Evolutionary conservation across 177 flowering plant genomes (phyloP).

Genomic region (Vitis hybrid): DNA sequence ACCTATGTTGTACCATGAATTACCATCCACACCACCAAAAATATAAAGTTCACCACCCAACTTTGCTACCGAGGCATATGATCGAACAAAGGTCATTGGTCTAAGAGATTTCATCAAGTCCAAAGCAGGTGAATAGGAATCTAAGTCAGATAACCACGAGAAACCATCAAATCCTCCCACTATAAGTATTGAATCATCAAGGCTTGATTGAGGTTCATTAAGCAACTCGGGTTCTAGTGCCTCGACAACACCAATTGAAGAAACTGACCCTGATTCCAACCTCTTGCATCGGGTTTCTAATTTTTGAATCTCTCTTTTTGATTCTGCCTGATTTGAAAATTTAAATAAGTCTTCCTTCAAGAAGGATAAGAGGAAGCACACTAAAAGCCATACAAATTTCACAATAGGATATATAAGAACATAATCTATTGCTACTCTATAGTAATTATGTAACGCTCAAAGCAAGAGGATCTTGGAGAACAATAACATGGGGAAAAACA

Average conservation of each 20-base stretch:
- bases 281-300: slow-evolving; percentile 9
- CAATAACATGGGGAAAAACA: no score
- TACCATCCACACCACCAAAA: slow-evolving; percentile 28
- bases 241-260: background rate
- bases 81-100: slow-evolving; percentile 37
- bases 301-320: slow-evolving; percentile 19
- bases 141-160: slow-evolving; percentile 33
- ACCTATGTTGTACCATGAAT: slow-evolving; percentile 25
- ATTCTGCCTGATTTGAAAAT: slow-evolving; percentile 15
- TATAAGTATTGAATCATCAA: slow-evolving; percentile 23
- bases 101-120: slow-evolving; percentile 27
- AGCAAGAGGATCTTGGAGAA: no score
- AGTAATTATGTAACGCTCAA: no score
- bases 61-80: slow-evolving; percentile 38
- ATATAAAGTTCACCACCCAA: slow-evolving; percentile 31
- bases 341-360: background rate
- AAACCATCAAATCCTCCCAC: slow-evolving; percentile 48
- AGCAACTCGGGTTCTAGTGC: slow-evolving; percentile 1
- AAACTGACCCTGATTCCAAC: slow-evolving; percentile 2
- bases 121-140: slow-evolving; percentile 29
- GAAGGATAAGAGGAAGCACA: background rate
- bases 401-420: background rate
- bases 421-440: background rate
- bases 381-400: background rate
- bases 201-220: slow-evolving; percentile 14